Base-by-base conservation (phyloP, 2,329 filamentous ascomycete species). In the Microdochium paspali region DNA sequence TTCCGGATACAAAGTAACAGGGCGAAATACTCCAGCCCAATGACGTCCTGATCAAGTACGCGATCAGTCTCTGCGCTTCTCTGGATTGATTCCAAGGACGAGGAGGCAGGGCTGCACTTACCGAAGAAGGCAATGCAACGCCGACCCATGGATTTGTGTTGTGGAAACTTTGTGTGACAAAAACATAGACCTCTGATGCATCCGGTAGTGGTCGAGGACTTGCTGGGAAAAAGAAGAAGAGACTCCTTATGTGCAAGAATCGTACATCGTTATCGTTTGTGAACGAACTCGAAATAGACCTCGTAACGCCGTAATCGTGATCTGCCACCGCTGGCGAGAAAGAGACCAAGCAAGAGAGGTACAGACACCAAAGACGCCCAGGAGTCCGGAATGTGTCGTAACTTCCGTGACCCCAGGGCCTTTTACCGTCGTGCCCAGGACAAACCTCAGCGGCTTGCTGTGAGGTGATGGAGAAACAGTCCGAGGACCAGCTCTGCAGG, bases 381-480 rank as follows among this genome's bases (percentile, higher is more conserved):
- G 28, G 23, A 40, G 53, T 49, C 55, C 52, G 43, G 53, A 52
- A 50, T 46, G 25, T 40, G 50, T 32, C 32, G 42, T 55, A 49
- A 48, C 48, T 48, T 55, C 56, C 53, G 45, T 55, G 53, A 55
- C 54, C 30, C 35, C 46, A 45, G 32, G 50, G 52, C 50, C 51
- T 53, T 53, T 52, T 51, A 51, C 26, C 53, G 50, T 55, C 51
- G 43, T 54, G 59, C 66, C 64, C 61, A 70, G 67, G 68, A 66
- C 64, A 47, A 62, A 21, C 9, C 20, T 20, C 31, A n/a, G 26
- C 26, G 26, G 7, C 13, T 7, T 7, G 26, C 26, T 7, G 7
- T 13, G 26, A 7, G 26, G 26, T 28, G 7, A 7, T 13, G 13
- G 13, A 7, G 26, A 28, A 13, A 7, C 26, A 28, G 26, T 7